Evolutionary conservation across 78 protist genomes (phyloP), one percentile per base, ranked within the genome.

Genomic region (Tieghemostelium lacteum): DNA sequence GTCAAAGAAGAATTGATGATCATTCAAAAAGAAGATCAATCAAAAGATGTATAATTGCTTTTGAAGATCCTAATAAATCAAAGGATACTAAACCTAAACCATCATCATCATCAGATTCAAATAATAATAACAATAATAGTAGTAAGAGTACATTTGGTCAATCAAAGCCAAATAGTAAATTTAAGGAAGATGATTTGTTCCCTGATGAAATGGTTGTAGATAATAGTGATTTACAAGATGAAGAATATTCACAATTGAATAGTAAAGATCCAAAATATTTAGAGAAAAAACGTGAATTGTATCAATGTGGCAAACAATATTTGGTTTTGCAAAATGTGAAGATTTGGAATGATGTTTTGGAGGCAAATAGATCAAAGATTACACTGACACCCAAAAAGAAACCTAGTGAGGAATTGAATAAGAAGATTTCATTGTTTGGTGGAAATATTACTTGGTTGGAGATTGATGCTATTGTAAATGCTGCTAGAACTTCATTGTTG

Each of bases 391-490:
- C 65, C 3, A 33, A 26, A 24, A 50, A 26, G 34, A 39, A 16
- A 26, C 76, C 91, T 42, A 69, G 55, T 69, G 60, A 60, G 1
- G 8, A 39, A 1, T 2, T 83, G 33, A 83, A 69, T 57, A 57
- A 69, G 40, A 83, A 83, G 58, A 61, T 83, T 42, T 58, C 70
- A 54, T 8, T 88, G 10, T 76, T 29, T 33, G 45, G 73, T 12
- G 95, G 92, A 22, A 92, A 92, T 34, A 92, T 92, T 24, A 77
- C 92, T 19, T 24, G 66, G 34, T 40, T 92, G 31, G 83, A 76
- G 24, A 70, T 80, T 8, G 95, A 92, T 61, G 95, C 92, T 0
- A 92, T 92, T 62, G 92, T 92, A 0, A 92, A 92, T 54, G 95
- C 95, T 3, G 95, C 95, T 14, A 83, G 75, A 63, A 14, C 74